phyloP scores from a whole-genome alignment of 352 stramenopile species.

The Phytophthora litchii region DNA sequence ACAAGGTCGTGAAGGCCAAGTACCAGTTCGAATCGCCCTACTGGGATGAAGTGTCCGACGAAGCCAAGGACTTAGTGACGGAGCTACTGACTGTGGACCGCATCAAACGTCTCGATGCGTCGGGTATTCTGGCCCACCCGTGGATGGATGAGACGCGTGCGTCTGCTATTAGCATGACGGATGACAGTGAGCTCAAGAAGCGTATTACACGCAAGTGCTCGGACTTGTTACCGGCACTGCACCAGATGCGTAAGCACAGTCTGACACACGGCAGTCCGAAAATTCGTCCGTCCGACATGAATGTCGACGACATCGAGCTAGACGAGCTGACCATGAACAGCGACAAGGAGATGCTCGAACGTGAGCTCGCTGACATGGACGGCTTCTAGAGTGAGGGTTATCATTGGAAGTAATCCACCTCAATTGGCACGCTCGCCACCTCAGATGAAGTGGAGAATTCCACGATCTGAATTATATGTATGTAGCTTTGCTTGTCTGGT shows the following conservation, averaged over 20 bases:
- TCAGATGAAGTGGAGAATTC: constrained; percentile 10
- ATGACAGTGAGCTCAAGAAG: constrained; percentile 40
- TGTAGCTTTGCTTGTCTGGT: constrained; percentile 32
- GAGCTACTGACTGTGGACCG: constrained; percentile 92
- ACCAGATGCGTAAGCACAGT: constrained; percentile 80
- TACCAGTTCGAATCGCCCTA: constrained; percentile 93
- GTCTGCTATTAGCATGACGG: constrained; percentile 29
- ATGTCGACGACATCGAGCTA: constrained; percentile 66
- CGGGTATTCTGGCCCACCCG: constrained; percentile 70
- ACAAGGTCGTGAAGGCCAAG: constrained; percentile 75
- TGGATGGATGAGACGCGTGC: constrained; percentile 72
- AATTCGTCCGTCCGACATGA: constrained; percentile 78
- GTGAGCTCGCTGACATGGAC: constrained; percentile 65
- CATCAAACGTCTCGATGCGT: constrained; percentile 64
- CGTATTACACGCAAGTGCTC: constrained; percentile 52
- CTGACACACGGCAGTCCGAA: constrained; percentile 70
- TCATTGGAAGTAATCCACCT: constrained; percentile 33
- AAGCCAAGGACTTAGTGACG: constrained; percentile 96
- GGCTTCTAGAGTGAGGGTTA: constrained; percentile 40
- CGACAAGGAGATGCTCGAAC: constrained; percentile 71
- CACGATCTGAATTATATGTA: constrained; percentile 25
- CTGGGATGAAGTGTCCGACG: constrained; percentile 94
- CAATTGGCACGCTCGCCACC: background rate
- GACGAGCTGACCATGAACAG: constrained; percentile 57
- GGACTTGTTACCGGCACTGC: constrained; percentile 68